Evolutionary conservation across 2,329 filamentous ascomycete species (phyloP).

Genomic region (Fusarium buharicum): DNA sequence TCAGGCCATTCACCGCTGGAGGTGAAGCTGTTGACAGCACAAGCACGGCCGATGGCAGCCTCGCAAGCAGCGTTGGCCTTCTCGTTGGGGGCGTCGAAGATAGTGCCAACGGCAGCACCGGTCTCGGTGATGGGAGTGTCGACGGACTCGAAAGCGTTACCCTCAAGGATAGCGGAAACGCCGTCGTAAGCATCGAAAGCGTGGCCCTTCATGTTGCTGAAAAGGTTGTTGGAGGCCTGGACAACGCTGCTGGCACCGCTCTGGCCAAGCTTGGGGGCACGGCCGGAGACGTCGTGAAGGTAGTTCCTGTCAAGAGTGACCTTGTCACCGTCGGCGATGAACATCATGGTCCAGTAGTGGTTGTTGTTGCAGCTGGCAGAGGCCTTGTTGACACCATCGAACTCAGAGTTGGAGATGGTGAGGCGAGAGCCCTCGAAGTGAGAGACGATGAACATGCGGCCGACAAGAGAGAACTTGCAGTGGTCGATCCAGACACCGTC

Average conservation of each 20-base stretch:
- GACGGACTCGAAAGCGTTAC: constrained; percentile 46
- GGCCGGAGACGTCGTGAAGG: constrained; percentile 45
- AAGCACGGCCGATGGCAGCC: constrained; percentile 39
- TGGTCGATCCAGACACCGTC: constrained; percentile 50
- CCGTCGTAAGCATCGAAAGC: constrained; percentile 61
- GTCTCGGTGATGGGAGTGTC: constrained; percentile 50
- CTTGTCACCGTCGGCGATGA: constrained; percentile 45
- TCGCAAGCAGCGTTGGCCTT: constrained; percentile 32
- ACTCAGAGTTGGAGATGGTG: constrained; percentile 54
- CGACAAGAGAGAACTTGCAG: constrained; percentile 54
- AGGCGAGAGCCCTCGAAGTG: constrained; percentile 49
- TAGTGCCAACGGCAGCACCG: constrained; percentile 29
- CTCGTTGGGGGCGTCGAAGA: constrained; percentile 36
- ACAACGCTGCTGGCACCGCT: constrained; percentile 35
- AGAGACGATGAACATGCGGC: constrained; percentile 54
- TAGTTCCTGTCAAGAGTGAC: constrained; percentile 44
- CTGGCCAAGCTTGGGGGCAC: constrained; percentile 48
- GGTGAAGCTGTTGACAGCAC: constrained; percentile 35
- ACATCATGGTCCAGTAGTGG: constrained; percentile 51
- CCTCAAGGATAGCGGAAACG: constrained; percentile 41
- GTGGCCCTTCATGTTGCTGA: constrained; percentile 52
- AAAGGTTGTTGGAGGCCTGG: constrained; percentile 46
- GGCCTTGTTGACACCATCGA: constrained; percentile 50
- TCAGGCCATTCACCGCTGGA: constrained; percentile 41
- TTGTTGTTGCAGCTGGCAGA: constrained; percentile 47